These are phyloP conservation scores for Arctium minus DNA, from an alignment of 129 eudicot genomes.

Conservation along the genomic window DNA sequence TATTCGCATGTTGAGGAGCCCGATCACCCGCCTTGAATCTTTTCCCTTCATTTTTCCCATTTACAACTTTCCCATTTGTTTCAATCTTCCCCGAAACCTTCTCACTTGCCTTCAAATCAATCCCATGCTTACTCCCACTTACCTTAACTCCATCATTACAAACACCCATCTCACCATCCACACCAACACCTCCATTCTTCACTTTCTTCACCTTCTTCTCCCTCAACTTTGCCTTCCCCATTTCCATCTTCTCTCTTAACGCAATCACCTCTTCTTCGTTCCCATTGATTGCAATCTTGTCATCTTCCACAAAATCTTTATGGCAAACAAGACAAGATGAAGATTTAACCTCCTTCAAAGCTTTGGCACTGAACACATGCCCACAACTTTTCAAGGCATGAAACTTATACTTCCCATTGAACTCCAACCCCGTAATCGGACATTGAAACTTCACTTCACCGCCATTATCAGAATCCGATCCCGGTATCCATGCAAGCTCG, in stretches of 20 bases:
- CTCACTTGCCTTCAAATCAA: conserved; percentile 32
- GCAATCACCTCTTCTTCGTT: conserved; percentile 66
- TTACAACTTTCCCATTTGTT: conserved; percentile 37
- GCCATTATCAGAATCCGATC: conserved; percentile 10
- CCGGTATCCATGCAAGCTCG: conserved; percentile 42
- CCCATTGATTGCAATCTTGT: conserved; percentile 85
- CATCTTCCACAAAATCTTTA: conserved; percentile 62
- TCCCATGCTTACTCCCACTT: conserved; percentile 66
- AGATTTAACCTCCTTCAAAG: conserved; percentile 83
- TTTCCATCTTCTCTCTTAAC: conserved; percentile 59
- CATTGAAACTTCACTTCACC: conserved; percentile 59
- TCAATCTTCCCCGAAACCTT: conserved; percentile 36
- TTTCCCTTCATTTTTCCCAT: conserved; percentile 27
- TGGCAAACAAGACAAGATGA: conserved; percentile 74
- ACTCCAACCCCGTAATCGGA: conserved; percentile 73
- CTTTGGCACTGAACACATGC: conserved; percentile 81
- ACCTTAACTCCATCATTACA: conserved; percentile 20
- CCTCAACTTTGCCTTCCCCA: conserved; percentile 42
- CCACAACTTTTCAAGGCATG: conserved; percentile 73
- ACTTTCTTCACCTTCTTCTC: conserved; percentile 65
- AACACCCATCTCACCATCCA: conserved; percentile 19
- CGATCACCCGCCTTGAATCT: conserved; percentile 67
- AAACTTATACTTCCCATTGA: conserved; percentile 83
- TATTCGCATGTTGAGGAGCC: conserved; percentile 73
- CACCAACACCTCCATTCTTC: conserved; percentile 25